phyloP scores from a whole-genome alignment of 129 eudicot species.

The Smallanthus sonchifolius region DNA sequence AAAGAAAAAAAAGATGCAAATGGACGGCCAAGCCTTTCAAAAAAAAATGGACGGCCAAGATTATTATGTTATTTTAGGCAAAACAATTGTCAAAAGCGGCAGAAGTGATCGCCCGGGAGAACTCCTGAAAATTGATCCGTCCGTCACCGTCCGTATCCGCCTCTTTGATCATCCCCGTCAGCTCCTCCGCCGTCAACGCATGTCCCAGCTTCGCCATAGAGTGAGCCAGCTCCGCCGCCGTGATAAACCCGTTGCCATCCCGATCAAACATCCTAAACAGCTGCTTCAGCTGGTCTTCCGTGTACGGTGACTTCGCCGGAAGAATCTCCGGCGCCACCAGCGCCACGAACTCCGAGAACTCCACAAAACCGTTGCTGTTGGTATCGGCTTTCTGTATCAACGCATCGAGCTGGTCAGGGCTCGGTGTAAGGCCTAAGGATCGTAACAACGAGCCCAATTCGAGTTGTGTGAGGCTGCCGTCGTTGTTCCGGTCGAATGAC shows the following conservation, averaged over 20 bases:
- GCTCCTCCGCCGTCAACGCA: slow-evolving; percentile 84
- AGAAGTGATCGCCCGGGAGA: slow-evolving; percentile 76
- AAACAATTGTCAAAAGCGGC: slow-evolving; percentile 95
- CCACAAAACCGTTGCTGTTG: slow-evolving; percentile 77
- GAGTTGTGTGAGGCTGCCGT: slow-evolving; percentile 87
- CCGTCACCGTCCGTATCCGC: slow-evolving; percentile 97
- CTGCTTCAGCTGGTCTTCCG: slow-evolving; percentile 76
- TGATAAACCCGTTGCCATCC: slow-evolving; percentile 82
- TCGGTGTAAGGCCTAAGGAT: slow-evolving; percentile 78
- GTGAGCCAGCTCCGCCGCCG: slow-evolving; percentile 87
- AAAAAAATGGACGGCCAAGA: neutral
- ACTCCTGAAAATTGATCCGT: slow-evolving; percentile 81
- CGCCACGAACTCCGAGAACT: slow-evolving; percentile 88
- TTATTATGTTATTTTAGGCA: slow-evolving; percentile 30
- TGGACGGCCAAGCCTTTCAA: neutral
- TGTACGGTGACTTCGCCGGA: slow-evolving; percentile 85
- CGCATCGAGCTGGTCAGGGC: slow-evolving; percentile 82
- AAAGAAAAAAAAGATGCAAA: neutral
- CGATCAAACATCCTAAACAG: slow-evolving; percentile 87
- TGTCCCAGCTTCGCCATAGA: slow-evolving; percentile 95
- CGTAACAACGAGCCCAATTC: slow-evolving; percentile 90
- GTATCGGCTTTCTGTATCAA: slow-evolving; percentile 86
- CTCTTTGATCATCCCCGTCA: slow-evolving; percentile 87
- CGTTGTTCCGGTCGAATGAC: slow-evolving; percentile 88
- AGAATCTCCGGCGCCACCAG: slow-evolving; percentile 84